Evolutionary conservation across 257 asterid genomes (phyloP), one percentile per base, ranked within the genome.

Genomic region (Solanum boliviense): DNA sequence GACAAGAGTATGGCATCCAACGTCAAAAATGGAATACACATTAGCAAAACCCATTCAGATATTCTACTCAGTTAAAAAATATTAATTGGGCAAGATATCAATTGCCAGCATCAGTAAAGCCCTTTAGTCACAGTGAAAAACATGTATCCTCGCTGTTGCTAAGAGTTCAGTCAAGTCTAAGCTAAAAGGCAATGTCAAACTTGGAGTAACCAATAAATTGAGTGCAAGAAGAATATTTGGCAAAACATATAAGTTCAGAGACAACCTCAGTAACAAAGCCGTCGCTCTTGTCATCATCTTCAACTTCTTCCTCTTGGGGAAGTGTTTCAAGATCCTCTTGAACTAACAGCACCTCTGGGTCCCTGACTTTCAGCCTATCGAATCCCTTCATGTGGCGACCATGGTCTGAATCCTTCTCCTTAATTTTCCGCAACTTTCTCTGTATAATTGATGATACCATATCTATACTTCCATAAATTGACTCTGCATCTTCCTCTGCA

Each of bases 301-400:
- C 90, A 11, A 89, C 90, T 41, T 90, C 95, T 48, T 62, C 94
- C 78, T 88, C 94, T 21, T 90, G 91, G 46, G 91, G 78, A 58
- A 85, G 85, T 21, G 91, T 82, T 71, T 91, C 92, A n/a, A 92
- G 73, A 85, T 89, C 95, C 90, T 91, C 92, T 7, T 78, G 91
- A 79, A 86, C 87, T 60, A 85, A 67, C 41, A 79, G 87, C n/a
- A 32, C 70, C 72, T 41, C 91, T 12, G 92, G 93, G 60, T 93
- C 98, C 87, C 94, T 93, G 87, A 93, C 95, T 87, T 94, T 95
- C 16, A 75, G 90, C 91, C 98, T 91, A 83, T 95, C 92, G 18
- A 93, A 93, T 6, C 99, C 98, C 91, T 95, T 95, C 98, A 95
- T 97, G 87, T 95, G 99, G 84, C 98, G 95, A 31, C 98, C 98